Evolutionary conservation across 805 yeast species (phyloP).

Genomic region (Yamadazyma ubonensis): DNA sequence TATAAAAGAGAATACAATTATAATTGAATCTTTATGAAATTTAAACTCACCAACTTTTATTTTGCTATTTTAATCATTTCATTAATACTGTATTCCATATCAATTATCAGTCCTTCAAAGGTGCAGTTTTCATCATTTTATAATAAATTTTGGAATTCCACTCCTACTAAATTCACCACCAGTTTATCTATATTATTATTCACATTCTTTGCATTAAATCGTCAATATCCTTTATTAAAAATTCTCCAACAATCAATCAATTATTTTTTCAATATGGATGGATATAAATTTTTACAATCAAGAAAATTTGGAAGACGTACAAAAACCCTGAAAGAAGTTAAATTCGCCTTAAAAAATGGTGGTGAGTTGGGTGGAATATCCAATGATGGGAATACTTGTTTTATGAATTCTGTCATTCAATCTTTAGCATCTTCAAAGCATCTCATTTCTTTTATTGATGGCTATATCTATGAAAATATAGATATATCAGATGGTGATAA

Average conservation of each 20-base stretch:
- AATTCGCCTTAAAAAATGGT: conserved; percentile 54
- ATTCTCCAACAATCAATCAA: not conserved
- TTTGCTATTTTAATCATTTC: conserved; percentile 4
- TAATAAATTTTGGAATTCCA: conserved; percentile 6
- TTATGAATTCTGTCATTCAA: conserved; percentile 89
- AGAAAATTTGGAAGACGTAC: conserved; percentile 11
- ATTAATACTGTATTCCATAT: not conserved
- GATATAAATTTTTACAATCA: conserved; percentile 8
- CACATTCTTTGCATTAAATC: conserved; percentile 5
- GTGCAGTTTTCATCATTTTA: conserved; percentile 1
- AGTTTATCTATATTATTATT: conserved; percentile 7
- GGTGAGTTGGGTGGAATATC: conserved; percentile 81
- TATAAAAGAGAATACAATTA: not conserved
- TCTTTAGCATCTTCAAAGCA: conserved; percentile 72
- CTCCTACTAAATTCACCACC: conserved; percentile 11
- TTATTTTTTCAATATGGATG: conserved; percentile 6
- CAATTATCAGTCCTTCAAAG: not conserved
- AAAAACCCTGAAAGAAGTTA: conserved; percentile 25
- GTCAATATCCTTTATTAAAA: conserved; percentile 1
- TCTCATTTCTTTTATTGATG: conserved; percentile 54
- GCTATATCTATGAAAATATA: conserved; percentile 27
- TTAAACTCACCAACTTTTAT: not conserved
- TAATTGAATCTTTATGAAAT: conserved; percentile 6
- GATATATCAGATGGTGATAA: conserved; percentile 19
- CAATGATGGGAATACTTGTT: conserved; percentile 93